Conservation (phyloP, 2,329 filamentous ascomycete species). For the Colletotrichum sp. region DNA sequence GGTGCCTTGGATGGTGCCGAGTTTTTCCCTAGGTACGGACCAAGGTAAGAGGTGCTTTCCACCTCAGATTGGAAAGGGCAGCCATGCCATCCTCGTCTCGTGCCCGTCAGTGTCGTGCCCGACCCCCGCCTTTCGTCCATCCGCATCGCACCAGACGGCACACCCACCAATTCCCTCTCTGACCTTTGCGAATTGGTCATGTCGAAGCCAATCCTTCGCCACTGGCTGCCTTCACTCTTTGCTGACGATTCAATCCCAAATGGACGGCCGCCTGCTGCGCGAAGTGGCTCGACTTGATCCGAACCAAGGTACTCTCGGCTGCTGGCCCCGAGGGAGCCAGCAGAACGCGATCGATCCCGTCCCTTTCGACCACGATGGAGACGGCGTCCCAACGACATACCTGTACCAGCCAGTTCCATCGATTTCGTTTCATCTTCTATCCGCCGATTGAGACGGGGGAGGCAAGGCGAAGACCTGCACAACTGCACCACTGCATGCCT, state of each 20-base stretch:
- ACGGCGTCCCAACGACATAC: neutral
- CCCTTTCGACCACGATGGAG: neutral
- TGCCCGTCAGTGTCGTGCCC: neutral
- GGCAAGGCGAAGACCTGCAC: too few relatives aligned
- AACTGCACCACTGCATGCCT: too few relatives aligned
- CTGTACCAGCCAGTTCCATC: neutral
- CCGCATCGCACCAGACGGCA: neutral
- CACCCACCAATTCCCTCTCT: neutral
- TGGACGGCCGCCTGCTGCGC: neutral
- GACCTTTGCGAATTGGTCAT: neutral
- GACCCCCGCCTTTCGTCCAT: neutral
- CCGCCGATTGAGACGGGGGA: neutral
- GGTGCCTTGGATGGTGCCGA: neutral
- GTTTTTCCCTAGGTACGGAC: neutral
- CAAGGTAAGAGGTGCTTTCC: neutral
- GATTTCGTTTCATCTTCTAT: neutral
- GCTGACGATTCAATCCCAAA: neutral
- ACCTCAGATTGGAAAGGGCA: neutral
- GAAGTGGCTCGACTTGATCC: neutral
- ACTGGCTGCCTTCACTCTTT: neutral
- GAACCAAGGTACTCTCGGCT: neutral
- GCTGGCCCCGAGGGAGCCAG: neutral
- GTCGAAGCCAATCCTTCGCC: neutral
- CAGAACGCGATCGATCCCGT: neutral
- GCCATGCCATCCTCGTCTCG: neutral